Percentiles rank a stretch among this genome's conserved stretches.
Conservation (phyloP, 352 stramenopile genomes). For the Thalassiosira exigua region DNA sequence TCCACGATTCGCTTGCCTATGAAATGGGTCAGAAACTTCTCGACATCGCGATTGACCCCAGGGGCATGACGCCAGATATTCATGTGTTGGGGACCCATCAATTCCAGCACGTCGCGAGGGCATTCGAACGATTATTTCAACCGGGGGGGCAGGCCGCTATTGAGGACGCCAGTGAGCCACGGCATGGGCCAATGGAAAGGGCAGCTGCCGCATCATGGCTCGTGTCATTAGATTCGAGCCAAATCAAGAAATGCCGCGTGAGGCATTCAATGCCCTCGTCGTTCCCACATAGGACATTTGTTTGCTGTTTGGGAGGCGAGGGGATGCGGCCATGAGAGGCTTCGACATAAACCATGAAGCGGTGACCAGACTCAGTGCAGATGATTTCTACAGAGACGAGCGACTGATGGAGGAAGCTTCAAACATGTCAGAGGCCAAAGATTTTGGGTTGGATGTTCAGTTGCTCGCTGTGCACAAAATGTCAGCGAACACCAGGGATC, state of each 20-base stretch:
- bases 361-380: conserved; percentile 40
- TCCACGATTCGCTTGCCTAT: conserved; percentile 52
- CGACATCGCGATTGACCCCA: conserved; percentile 70
- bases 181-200: conserved; percentile 39
- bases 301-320: conserved; percentile 23
- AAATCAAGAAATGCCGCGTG: conserved; percentile 40
- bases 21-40: conserved; percentile 71
- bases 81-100: conserved; percentile 47
- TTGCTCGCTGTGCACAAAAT: conserved; percentile 50
- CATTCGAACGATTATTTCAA: conserved; percentile 31
- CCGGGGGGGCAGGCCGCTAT: background rate
- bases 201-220: conserved; percentile 54
- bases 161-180: background rate
- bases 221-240: conserved; percentile 51
- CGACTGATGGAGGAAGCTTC: conserved; percentile 65
- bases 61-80: conserved; percentile 69
- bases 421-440: conserved; percentile 74
- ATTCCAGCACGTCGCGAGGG: conserved; percentile 65
- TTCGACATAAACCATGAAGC: conserved; percentile 1
- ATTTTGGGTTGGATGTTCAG: conserved; percentile 56
- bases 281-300: conserved; percentile 11
- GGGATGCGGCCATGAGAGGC: background rate
- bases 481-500: conserved; percentile 11
- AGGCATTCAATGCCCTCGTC: conserved; percentile 63
- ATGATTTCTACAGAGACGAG: conserved; percentile 68